These are phyloP conservation scores for Aspergillus asperescens DNA, from an alignment of 495 filamentous ascomycete species.

Conservation along the genomic window DNA sequence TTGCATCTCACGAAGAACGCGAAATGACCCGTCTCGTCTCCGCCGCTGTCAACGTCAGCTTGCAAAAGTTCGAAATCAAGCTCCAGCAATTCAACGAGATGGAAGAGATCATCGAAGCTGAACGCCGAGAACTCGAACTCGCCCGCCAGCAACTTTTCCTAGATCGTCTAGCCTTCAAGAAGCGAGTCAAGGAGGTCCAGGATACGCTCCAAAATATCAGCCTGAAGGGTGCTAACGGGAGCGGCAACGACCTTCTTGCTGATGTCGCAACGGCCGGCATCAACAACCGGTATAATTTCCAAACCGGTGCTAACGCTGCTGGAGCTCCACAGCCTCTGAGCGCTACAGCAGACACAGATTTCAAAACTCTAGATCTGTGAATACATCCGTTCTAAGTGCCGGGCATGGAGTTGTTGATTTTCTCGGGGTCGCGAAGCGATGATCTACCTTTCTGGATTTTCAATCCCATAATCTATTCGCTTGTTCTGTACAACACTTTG, in stretches of 20 bases:
- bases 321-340: constrained; percentile 59
- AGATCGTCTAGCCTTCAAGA: constrained; percentile 84
- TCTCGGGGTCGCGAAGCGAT: not conserved
- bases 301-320: constrained; percentile 40
- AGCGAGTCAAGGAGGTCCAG: constrained; percentile 75
- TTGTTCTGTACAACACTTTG: constrained; percentile 27
- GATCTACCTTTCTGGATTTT: constrained; percentile 11
- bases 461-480: constrained; percentile 21
- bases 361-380: constrained; percentile 47
- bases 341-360: constrained; percentile 50
- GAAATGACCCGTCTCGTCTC: constrained; percentile 91
- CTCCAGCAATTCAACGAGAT: constrained; percentile 93
- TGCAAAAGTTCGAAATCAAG: constrained; percentile 80
- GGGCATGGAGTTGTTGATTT: not conserved
- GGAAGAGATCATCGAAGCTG: constrained; percentile 83
- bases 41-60: constrained; percentile 72
- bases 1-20: constrained; percentile 92
- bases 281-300: constrained; percentile 58
- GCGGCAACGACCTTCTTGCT: constrained; percentile 49
- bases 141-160: constrained; percentile 88
- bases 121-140: constrained; percentile 86
- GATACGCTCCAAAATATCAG: constrained; percentile 63
- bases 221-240: constrained; percentile 50
- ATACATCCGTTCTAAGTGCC: not conserved
- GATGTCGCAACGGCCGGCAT: constrained; percentile 41